Base-by-base conservation (phyloP, 1,284 basidiomycete genomes). In the Fomitopsis palustris region DNA sequence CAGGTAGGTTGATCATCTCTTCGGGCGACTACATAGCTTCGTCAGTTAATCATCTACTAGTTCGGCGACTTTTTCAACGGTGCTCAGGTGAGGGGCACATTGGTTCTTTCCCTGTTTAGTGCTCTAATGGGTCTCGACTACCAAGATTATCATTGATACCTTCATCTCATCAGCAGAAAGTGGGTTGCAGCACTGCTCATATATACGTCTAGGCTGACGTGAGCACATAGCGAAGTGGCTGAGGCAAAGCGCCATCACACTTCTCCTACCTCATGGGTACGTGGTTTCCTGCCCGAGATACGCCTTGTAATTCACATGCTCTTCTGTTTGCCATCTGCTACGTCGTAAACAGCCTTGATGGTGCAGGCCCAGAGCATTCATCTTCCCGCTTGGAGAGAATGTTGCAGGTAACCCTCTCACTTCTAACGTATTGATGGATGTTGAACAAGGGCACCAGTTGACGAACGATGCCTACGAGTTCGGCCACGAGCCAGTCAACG, bases 61-160 rank as follows among this genome's bases (percentile, higher is more conserved):
- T 92, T 92, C 67, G 93, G 93, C n/a, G 93, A 95, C 71, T 96
- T 96, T 74, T 88, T 91, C 76, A 95, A 96, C 68, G 92, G 92
- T 4, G 91, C 92, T 10, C 92, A 92, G 75, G 82, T 81, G 60
- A 39, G 68, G 39, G 39, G 37, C 19, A 12, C 6, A 56, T 23
- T 33, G 8, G 16, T 54, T 8, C 4, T 14, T 53, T 3, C 25
- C 35, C 2, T 45, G 25, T 21, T 56, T 4, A 39, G 16, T 6
- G 6, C 14, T 35, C 45, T 19, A 12, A 25, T 25, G 25, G 27
- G 16, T 0, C 8, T 16, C 19, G 14, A 4, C 31, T 47, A 87
- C n/a, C n/a, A n/a, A n/a, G 80, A 83, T 93, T 62, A 88, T 93
- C 60, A 90, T 96, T 62, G 94, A 96, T 69, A 93, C 91, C 0